Percentiles rank a stretch among this genome's conserved stretches.
phyloP scores from a whole-genome alignment of 148 eudicot genomes.

The Amaranthus hypochondriacus region DNA sequence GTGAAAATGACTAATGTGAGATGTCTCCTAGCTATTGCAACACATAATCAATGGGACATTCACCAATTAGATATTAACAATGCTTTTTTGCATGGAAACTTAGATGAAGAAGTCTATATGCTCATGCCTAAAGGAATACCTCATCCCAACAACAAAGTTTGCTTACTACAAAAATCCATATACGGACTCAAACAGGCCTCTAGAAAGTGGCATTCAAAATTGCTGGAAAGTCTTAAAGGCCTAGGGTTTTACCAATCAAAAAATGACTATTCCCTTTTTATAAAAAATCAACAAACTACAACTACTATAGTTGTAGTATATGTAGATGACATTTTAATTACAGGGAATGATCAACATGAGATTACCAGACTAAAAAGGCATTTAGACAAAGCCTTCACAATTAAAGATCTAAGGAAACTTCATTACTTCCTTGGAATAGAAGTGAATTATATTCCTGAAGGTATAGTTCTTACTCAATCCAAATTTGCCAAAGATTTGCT shows the following conservation, averaged over 20 bases:
- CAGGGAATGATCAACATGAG: not conserved
- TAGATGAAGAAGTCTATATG: not conserved
- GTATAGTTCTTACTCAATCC: not conserved
- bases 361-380: too few relatives aligned
- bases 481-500: not conserved
- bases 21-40: not conserved
- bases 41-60: not conserved
- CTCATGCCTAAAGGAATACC: not conserved
- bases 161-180: not conserved
- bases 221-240: not conserved
- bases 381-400: not conserved
- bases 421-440: conserved; percentile 6
- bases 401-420: not conserved
- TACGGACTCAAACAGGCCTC: conserved; percentile 7
- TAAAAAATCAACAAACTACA: too few relatives aligned
- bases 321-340: not conserved
- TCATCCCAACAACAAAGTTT: not conserved
- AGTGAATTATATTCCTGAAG: too few relatives aligned
- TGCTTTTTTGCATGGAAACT: too few relatives aligned
- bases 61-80: conserved; percentile 3
- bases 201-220: not conserved
- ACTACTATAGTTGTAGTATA: not conserved
- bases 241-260: not conserved
- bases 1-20: not conserved
- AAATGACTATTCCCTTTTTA: not conserved